Conservation (phyloP, 2,329 filamentous ascomycete species). For the Aspergillus ochraceus region DNA sequence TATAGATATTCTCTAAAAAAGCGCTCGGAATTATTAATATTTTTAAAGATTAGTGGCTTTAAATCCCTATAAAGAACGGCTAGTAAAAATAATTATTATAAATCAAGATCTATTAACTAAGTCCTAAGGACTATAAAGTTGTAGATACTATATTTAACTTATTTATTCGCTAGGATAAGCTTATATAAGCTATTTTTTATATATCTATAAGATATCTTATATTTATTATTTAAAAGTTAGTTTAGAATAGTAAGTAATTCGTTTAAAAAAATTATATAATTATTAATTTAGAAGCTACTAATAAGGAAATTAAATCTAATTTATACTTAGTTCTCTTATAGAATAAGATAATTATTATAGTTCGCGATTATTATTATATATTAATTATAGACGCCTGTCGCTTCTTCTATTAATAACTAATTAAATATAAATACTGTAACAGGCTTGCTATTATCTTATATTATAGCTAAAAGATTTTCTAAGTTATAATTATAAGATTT, state of each 20-base stretch:
- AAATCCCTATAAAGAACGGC: no score
- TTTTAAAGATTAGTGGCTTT: no score
- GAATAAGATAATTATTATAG: neutral
- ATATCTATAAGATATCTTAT: no score
- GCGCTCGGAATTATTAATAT: no score
- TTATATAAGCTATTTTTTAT: no score
- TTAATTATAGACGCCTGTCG: neutral
- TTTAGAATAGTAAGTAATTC: neutral
- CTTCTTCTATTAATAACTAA: neutral
- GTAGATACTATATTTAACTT: no score
- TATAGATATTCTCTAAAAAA: no score
- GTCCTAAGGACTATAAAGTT: no score
- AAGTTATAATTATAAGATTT: neutral
- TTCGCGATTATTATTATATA: neutral
- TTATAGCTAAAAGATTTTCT: neutral
- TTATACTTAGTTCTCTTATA: neutral
- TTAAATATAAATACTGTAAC: neutral
- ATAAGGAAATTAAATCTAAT: neutral
- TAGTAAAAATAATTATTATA: no score
- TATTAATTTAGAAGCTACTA: neutral
- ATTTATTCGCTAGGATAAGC: no score
- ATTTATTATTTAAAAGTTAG: no score
- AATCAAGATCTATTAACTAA: no score
- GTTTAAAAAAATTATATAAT: neutral
- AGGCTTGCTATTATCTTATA: neutral